Conservation (phyloP, 306 rosid genomes). For the Rosa persica region DNA sequence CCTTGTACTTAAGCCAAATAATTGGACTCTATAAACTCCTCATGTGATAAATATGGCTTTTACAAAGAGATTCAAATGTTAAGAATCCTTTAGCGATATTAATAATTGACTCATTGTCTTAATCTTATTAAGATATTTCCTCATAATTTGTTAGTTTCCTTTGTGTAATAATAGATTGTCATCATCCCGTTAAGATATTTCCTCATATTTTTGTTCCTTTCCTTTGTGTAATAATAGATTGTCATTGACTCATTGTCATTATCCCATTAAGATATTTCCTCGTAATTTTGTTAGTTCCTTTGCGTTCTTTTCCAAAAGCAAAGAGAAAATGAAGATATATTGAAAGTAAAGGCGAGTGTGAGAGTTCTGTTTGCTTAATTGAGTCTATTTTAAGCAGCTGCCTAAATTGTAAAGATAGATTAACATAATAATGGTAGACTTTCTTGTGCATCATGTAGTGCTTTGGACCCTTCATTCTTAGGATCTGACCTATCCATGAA, state of each 20-base stretch:
- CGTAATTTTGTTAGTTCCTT: neutral
- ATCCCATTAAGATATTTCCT: neutral
- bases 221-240: no score
- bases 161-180: no score
- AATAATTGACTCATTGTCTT: neutral
- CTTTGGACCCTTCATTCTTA: neutral
- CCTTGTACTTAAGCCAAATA: slow-evolving; percentile 51
- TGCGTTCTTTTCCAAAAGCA: neutral
- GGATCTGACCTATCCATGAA: no score
- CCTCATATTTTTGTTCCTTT: no score
- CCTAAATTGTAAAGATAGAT: neutral
- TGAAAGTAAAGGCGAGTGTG: neutral
- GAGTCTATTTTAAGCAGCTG: neutral
- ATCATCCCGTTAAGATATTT: neutral
- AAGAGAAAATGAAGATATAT: neutral
- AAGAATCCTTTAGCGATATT: no score
- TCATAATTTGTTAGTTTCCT: neutral
- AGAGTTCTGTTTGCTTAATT: neutral
- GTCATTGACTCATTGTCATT: neutral
- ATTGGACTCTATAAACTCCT: slow-evolving; percentile 42
- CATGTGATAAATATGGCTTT: neutral
- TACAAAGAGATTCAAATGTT: neutral
- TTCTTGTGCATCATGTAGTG: neutral
- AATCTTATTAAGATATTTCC: neutral
- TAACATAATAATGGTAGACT: neutral